Evolutionary conservation across 176 grass and related monocot species (phyloP), one percentile per base, ranked within the genome.

Genomic region (Oryza australiensis): DNA sequence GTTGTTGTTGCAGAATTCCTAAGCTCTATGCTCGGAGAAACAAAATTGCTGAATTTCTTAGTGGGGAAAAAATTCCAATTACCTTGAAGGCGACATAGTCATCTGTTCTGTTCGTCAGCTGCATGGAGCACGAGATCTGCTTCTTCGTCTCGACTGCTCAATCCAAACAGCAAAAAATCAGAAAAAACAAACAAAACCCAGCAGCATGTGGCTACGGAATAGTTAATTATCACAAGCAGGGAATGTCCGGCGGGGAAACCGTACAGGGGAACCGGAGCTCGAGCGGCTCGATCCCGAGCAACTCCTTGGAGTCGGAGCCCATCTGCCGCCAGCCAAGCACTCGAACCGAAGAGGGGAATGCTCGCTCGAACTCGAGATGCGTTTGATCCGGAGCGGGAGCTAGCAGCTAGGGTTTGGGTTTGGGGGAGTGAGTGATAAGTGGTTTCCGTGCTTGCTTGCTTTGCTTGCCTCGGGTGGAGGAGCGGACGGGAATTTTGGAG

Each of bases 51-150:
- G n/a, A 83, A 23, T 82, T 71, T 70, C 73, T 5, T 67, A 16
- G 38, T 35, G 12, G 13, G 8, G 33, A 20, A 29, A 45, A 65
- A 2, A 9, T 23, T 16, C 37, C 7, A 67, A 0, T 86, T 88
- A 94, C 95, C 90, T 98, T 98, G 37, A 93, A 98, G 32, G 88
- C 95, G 60, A 98, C 65, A 74, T 89, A 75, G 59, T 93, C 78
- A 84, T 98, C 88, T 1, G 88, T 93, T 29, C 80, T 86, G 84
- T 93, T 98, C 60, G 84, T 84, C 27, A 98, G 80, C 67, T 91
- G 88, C 69, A 98, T 85, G 27, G 92, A 88, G 78, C 95, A 98
- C 9, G 95, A 93, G 86, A 94, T 94, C 92, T 98, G 95, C 90
- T 89, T 98, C 72, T 91, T 93, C 13, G 66, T 60, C 86, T 98